These are phyloP conservation scores for Raphanus hybrid DNA, from an alignment of 441 rosid species.

Conservation along the genomic window DNA sequence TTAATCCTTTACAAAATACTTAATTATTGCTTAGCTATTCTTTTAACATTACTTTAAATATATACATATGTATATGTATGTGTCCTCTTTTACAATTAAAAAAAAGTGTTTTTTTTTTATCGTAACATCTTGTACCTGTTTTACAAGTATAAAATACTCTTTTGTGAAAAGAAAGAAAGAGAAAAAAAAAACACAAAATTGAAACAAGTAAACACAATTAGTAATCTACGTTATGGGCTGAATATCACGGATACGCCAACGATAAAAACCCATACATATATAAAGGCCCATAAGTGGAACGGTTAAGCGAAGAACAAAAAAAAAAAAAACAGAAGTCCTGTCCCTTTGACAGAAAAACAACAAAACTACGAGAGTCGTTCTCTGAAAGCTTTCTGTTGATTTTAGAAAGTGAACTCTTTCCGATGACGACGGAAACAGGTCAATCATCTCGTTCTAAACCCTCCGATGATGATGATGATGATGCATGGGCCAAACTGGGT, in stretches of 20 bases:
- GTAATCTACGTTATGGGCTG: too few species aligned
- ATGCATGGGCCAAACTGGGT: constrained; percentile 84
- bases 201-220: too few species aligned
- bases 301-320: too few species aligned
- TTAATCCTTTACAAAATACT: not conserved
- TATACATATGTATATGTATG: too few species aligned
- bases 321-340: too few species aligned
- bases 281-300: too few species aligned
- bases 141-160: not conserved
- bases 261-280: too few species aligned
- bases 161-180: not conserved
- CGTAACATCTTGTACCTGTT: too few species aligned
- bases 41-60: not conserved
- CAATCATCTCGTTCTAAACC: constrained; percentile 53
- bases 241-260: too few species aligned
- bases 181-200: not conserved
- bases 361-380: not conserved
- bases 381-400: constrained; percentile 5
- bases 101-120: too few species aligned
- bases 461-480: constrained; percentile 43
- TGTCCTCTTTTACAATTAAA: too few species aligned
- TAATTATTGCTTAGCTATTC: not conserved
- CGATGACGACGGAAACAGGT: constrained; percentile 50
- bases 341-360: not conserved
- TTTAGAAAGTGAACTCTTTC: constrained; percentile 1